These are phyloP conservation scores for Alternaria novae-zelandiae DNA, from an alignment of 2,329 filamentous ascomycete genomes.

Conservation along the genomic window DNA sequence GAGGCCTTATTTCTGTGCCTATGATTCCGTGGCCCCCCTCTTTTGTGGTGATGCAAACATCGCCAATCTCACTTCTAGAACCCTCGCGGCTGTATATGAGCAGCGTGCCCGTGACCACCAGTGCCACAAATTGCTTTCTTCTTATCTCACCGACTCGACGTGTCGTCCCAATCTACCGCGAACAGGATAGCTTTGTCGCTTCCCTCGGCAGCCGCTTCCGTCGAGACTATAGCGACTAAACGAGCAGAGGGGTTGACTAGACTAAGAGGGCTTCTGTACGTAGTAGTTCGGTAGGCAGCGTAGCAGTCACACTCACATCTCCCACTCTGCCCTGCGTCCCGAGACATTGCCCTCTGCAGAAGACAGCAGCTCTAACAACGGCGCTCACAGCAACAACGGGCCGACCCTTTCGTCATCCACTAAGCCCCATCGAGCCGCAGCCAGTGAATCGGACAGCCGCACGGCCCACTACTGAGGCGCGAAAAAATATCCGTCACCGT, in stretches of 20 bases:
- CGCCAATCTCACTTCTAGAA: constrained; percentile 18
- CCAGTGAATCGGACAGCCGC: constrained; percentile 31
- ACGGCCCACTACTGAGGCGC: constrained; percentile 22
- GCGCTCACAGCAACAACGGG: constrained; percentile 35
- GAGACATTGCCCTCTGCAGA: constrained; percentile 7
- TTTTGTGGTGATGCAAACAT: constrained; percentile 29
- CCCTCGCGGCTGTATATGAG: constrained; percentile 24
- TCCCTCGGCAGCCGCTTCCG: constrained; percentile 34
- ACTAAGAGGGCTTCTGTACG: constrained; percentile 8
- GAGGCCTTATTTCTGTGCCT: constrained; percentile 22
- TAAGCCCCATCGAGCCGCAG: constrained; percentile 28
- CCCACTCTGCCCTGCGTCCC: constrained; percentile 5
- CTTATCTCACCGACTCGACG: constrained; percentile 22
- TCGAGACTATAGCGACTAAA: constrained; percentile 26
- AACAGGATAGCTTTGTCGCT: constrained; percentile 30
- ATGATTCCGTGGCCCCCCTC: constrained; percentile 9
- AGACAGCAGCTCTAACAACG: constrained; percentile 12
- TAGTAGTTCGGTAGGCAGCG: constrained; percentile 8
- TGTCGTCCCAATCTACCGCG: constrained; percentile 20
- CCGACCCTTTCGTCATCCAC: constrained; percentile 44
- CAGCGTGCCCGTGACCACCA: constrained; percentile 38
- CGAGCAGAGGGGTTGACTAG: constrained; percentile 29
- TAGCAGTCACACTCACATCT: constrained; percentile 8
- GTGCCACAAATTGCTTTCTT: constrained; percentile 23
- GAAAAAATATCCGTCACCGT: constrained; percentile 32